phyloP scores from a whole-genome alignment of 2,329 filamentous ascomycete genomes.

The Pleomassaria siparia region DNA sequence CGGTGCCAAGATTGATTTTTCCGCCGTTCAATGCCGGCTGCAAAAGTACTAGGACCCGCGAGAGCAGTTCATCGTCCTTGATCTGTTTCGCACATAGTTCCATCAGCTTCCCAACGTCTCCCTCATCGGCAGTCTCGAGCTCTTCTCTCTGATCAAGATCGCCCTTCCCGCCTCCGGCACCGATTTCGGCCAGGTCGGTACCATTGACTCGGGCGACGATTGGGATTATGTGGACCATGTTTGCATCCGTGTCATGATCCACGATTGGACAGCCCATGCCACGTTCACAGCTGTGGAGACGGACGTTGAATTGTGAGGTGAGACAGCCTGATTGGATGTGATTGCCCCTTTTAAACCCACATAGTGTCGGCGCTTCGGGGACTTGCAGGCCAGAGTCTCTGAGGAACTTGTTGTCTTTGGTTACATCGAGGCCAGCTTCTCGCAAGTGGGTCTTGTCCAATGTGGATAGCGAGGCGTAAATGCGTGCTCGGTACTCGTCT shows the following conservation, averaged over 20 bases:
- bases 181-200: conserved; percentile 68
- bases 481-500: conserved; percentile 73
- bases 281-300: conserved; percentile 85
- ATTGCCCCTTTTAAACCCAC: conserved; percentile 76
- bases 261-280: conserved; percentile 62
- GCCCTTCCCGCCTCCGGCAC: conserved; percentile 76
- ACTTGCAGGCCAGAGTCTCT: conserved; percentile 43
- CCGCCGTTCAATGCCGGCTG: conserved; percentile 19
- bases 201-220: conserved; percentile 70
- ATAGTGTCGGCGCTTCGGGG: conserved; percentile 65
- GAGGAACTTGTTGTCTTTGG: conserved; percentile 22
- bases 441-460: conserved; percentile 22
- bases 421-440: conserved; percentile 43
- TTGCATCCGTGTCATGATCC: conserved; percentile 45
- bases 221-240: conserved; percentile 74
- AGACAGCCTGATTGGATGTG: conserved; percentile 69
- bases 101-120: conserved; percentile 55
- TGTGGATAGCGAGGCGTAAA: conserved; percentile 65
- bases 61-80: conserved; percentile 34
- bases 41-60: conserved; percentile 40
- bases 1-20: conserved; percentile 28
- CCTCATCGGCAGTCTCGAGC: conserved; percentile 58
- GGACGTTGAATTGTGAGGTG: conserved; percentile 61
- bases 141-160: conserved; percentile 71
- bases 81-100: conserved; percentile 51